Percentiles rank a stretch among this genome's conserved stretches.
phyloP scores from a whole-genome alignment of 129 eudicot species.

The Flaveria bidentis region DNA sequence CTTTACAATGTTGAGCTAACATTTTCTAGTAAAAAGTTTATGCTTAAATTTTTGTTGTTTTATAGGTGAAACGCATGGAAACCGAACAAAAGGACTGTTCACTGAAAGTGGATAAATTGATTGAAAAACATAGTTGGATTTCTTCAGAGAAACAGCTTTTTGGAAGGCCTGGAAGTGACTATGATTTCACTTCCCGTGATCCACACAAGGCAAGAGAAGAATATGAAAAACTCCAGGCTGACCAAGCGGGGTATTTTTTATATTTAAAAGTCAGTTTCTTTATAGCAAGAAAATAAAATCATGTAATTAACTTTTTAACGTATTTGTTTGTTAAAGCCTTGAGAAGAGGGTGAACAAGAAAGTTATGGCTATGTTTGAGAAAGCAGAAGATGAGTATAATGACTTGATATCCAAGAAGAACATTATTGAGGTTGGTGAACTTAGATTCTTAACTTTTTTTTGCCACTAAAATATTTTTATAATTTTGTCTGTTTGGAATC shows the following conservation, averaged over 20 bases:
- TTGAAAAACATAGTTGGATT: constrained; percentile 91
- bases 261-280: neutral
- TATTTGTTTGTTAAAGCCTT: constrained; percentile 50
- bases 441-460: neutral
- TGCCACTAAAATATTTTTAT: neutral
- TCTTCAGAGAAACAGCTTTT: constrained; percentile 91
- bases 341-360: constrained; percentile 98
- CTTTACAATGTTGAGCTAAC: neutral
- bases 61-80: constrained; percentile 94
- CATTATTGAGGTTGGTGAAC: constrained; percentile 76
- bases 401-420: constrained; percentile 87
- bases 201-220: constrained; percentile 65
- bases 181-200: constrained; percentile 80
- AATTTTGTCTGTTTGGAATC: constrained; percentile 7
- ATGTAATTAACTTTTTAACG: neutral
- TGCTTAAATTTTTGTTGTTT: constrained; percentile 4
- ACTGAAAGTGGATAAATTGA: constrained; percentile 66
- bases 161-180: constrained; percentile 89
- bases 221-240: constrained; percentile 76
- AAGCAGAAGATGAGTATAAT: constrained; percentile 96
- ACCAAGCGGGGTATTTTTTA: constrained; percentile 69
- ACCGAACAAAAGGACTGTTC: constrained; percentile 89
- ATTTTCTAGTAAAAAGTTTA: neutral
- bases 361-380: constrained; percentile 99
- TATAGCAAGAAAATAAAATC: neutral